phyloP scores from a whole-genome alignment of 441 rosid species.

The Erysimum pusillum region DNA sequence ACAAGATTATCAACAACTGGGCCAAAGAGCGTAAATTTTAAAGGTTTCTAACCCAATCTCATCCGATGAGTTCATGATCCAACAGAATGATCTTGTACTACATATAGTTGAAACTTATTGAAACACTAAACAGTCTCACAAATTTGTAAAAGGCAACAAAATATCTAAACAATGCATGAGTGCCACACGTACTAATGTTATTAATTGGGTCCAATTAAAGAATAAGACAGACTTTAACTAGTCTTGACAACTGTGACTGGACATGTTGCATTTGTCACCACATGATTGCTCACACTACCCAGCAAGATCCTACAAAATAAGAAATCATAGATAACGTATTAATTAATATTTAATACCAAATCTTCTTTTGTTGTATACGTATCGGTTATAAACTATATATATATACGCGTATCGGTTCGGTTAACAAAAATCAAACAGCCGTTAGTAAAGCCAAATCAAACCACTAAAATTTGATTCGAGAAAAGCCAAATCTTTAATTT shows the following conservation, averaged over 20 bases:
- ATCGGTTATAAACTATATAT: no score
- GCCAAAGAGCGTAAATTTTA: no score
- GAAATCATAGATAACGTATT: not conserved
- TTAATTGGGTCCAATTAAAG: slow-evolving; percentile 9
- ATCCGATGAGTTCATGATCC: no score
- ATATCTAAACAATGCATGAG: slow-evolving; percentile 7
- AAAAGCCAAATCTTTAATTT: no score
- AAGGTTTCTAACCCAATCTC: no score
- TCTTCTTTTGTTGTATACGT: no score
- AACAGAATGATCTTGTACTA: no score
- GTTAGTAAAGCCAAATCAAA: not conserved
- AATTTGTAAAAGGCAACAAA: not conserved
- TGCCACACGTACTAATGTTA: slow-evolving; percentile 2
- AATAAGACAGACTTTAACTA: slow-evolving; percentile 27
- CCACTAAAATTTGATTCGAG: not conserved
- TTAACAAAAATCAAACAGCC: not conserved
- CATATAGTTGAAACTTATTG: not conserved
- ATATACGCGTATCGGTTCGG: not conserved
- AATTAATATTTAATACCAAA: not conserved
- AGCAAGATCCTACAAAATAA: slow-evolving; percentile 68
- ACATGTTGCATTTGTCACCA: slow-evolving; percentile 81
- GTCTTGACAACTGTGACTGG: slow-evolving; percentile 90
- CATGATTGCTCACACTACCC: slow-evolving; percentile 95
- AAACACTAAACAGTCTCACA: not conserved
- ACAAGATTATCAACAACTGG: no score